Evolutionary conservation across 495 filamentous ascomycete species (phyloP).

Genomic region (Talaromyces adpressus): DNA sequence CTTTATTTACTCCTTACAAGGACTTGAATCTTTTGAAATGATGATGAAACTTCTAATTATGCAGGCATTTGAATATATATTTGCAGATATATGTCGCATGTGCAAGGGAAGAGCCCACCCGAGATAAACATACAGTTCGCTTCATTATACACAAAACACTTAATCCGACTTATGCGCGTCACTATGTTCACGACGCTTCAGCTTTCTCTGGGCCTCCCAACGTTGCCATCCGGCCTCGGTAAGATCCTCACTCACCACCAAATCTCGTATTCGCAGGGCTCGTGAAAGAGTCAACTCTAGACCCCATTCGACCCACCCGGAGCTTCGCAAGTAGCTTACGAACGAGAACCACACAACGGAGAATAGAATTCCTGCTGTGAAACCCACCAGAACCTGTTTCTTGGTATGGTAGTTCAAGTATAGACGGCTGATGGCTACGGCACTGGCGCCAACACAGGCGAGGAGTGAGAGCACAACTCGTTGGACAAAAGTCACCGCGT

Average conservation of each 20-base stretch:
- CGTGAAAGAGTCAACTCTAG: constrained; percentile 60
- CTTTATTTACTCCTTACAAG: neutral
- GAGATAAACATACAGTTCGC: neutral
- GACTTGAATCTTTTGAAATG: neutral
- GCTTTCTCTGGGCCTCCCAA: constrained; percentile 59
- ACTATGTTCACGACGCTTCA: constrained; percentile 23
- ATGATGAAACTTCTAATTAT: neutral
- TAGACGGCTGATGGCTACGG: constrained; percentile 72
- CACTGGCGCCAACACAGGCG: constrained; percentile 52
- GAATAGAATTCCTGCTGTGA: constrained; percentile 59
- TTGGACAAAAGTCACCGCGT: constrained; percentile 47
- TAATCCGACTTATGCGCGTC: constrained; percentile 25
- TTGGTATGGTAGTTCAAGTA: constrained; percentile 93
- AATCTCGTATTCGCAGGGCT: constrained; percentile 66
- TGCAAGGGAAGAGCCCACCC: neutral
- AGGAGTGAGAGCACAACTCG: constrained; percentile 49
- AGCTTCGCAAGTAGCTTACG: constrained; percentile 54
- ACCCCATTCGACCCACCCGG: constrained; percentile 61
- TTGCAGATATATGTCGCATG: neutral
- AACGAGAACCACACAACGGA: constrained; percentile 73
- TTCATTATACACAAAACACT: neutral
- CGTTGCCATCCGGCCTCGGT: constrained; percentile 89
- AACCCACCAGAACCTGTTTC: constrained; percentile 78
- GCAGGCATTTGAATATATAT: neutral
- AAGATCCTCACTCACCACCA: constrained; percentile 85